Conservation (phyloP, 2,329 filamentous ascomycete genomes). For the Aspergillus aculeatinus region DNA sequence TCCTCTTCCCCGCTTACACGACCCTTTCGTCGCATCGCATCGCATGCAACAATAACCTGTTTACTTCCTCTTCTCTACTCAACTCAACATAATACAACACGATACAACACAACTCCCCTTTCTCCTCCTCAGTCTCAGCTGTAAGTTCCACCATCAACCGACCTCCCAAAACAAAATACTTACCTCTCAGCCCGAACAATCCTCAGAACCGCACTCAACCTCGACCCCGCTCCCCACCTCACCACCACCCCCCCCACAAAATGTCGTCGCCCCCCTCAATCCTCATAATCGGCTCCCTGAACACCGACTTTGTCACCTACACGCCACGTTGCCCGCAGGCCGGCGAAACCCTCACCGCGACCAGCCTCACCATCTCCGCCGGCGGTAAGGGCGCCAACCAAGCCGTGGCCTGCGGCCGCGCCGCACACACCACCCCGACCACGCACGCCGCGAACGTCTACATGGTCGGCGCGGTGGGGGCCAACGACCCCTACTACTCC, state of each 20-base stretch:
- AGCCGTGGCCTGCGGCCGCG: conserved; percentile 79
- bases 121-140: too few species aligned
- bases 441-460: conserved; percentile 50
- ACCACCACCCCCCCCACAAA: not conserved
- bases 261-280: conserved; percentile 56
- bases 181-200: too few species aligned
- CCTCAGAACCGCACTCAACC: not conserved
- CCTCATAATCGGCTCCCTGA: conserved; percentile 86
- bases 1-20: too few species aligned
- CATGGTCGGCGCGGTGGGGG: conserved; percentile 74
- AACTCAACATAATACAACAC: too few species aligned
- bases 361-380: conserved; percentile 73
- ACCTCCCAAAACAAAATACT: too few species aligned
- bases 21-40: too few species aligned
- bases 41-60: too few species aligned
- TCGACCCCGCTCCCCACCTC: not conserved
- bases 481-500: conserved; percentile 61
- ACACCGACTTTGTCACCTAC: conserved; percentile 88
- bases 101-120: too few species aligned
- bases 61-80: too few species aligned
- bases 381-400: conserved; percentile 97
- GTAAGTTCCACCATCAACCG: too few species aligned
- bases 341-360: conserved; percentile 84
- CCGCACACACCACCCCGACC: conserved; percentile 17
- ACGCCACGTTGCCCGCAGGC: conserved; percentile 78